A percentile compares a stretch with the other conserved stretches of the same genome.
These are phyloP conservation scores for Mycena amicta DNA, from an alignment of 768 basidiomycete genomes.

Conservation along the genomic window DNA sequence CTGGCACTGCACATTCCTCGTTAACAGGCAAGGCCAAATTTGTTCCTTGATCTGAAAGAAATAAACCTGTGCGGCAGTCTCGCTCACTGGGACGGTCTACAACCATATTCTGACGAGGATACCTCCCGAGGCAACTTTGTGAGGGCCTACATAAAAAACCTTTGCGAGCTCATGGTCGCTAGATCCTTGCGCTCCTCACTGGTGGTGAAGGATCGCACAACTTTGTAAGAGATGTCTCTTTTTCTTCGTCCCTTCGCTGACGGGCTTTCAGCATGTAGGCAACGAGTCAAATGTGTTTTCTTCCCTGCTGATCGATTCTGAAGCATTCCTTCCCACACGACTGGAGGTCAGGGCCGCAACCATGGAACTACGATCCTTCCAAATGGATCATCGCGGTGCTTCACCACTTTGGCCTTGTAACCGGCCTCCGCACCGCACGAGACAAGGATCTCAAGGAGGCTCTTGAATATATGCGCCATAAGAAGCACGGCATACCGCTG, in stretches of 20 bases:
- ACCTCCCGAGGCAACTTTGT: slow-evolving; percentile 77
- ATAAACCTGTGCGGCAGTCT: slow-evolving; percentile 50
- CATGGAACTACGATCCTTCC: slow-evolving; percentile 75
- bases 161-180: background rate
- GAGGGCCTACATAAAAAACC: slow-evolving; percentile 20
- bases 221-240: slow-evolving; percentile 48
- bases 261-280: slow-evolving; percentile 45
- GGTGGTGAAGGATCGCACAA: slow-evolving; percentile 82
- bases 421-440: slow-evolving; percentile 51
- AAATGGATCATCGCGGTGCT: slow-evolving; percentile 74
- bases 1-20: slow-evolving; percentile 73
- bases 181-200: slow-evolving; percentile 71
- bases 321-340: slow-evolving; percentile 81
- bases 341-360: slow-evolving; percentile 67
- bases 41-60: background rate
- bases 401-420: slow-evolving; percentile 48
- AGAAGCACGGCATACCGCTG: slow-evolving; percentile 28
- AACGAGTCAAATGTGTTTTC: too few relatives aligned
- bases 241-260: background rate
- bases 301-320: slow-evolving; percentile 1
- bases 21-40: slow-evolving; percentile 59
- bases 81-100: slow-evolving; percentile 81
- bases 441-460: slow-evolving; percentile 53
- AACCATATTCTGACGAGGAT: slow-evolving; percentile 80
- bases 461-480: slow-evolving; percentile 48